Base-by-base conservation (phyloP, 306 rosid genomes). In the Lablab purpureus region DNA sequence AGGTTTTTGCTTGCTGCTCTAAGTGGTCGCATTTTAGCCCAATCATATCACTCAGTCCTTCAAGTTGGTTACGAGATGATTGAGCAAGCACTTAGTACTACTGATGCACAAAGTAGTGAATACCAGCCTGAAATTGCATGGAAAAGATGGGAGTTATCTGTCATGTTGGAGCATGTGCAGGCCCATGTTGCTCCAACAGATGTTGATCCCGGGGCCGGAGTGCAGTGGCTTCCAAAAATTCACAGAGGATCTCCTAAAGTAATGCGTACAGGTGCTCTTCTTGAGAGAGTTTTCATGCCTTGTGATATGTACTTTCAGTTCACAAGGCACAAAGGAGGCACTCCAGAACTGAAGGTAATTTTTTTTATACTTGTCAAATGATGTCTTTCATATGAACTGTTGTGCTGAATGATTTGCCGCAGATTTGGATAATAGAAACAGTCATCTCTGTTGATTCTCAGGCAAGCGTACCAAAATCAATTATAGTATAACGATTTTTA, bases 111-210 rank as follows among this genome's bases (percentile, higher is more conserved):
- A 27, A 82, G 43, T 46, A 82, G 90, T 40, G 94, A 88, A 64
- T 45, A 82, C 83, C 88, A 87, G 66, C 96, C 97, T 37, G 89
- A 96, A 89, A 86, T 96, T 90, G 86, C 90, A 22, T 96, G 99
- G 99, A 90, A 88, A 75, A 87, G 92, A 60, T 88, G 54, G 98
- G 99, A 96, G 84, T 75, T 87, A 74, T 91, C 99, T 43, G 96
- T 90, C 72, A 96, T 96, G 99, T 82, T 96, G 87, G 97, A 93
- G 87, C 93, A 90, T 70, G 99, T 96, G 66, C 98, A 96, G 83
- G 99, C 99, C 81, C 99, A 96, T 90, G 99, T 96, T 73, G 99
- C 99, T 0, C 99, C 99, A 56, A 96, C 98, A 41, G 99, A 96
- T 90, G 98, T 96, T 90, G 99, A 96, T 85, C 93, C 85, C 14